Evolutionary conservation across 257 asterid genomes (phyloP), one percentile per base, ranked within the genome.

Genomic region (Solanum chaucha): DNA sequence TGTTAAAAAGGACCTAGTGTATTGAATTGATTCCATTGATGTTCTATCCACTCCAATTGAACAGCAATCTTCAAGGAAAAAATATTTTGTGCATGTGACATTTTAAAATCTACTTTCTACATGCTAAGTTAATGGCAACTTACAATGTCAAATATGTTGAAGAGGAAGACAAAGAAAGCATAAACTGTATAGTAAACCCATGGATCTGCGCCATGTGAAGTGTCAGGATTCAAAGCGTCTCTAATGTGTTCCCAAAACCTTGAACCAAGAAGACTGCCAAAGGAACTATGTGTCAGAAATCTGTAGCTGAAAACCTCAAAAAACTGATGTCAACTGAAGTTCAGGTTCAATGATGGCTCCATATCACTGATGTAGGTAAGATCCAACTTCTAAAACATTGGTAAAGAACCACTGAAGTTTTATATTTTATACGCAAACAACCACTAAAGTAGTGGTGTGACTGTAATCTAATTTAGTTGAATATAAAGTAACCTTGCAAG

Each of bases 101-200:
- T 81, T 48, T 81, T 48, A 48, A 81, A 48, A 81, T 81, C 85
- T 51, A 48, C 68, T 48, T 81, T 46, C 85, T 46, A 64, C 67
- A 80, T 3, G 41, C 64, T 22, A 86, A 22, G 67, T 22, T 13
- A 72, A 70, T 82, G 87, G 87, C 82, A 64, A 93, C 99, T 97
- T 92, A 97, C 99, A 65, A 97, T 96, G 94, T 97, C 99, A 88
- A 97, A 95, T 89, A 97, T 97, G 89, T 97, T 97, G 78, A 97
- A 96, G 84, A 94, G 90, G 92, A 97, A 97, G 68, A 97, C 99
- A 80, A 94, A 94, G 89, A 97, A 96, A 22, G 97, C 98, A 88
- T 96, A 97, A 40, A 95, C 87, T 64, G 95, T 67, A 91, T 97
- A 96, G 91, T 92, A 97, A 88, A 97, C 97, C 99, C 99, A 97